Base-by-base conservation (phyloP, 2,329 filamentous ascomycete species). In the Beauveria pseudobassiana region DNA sequence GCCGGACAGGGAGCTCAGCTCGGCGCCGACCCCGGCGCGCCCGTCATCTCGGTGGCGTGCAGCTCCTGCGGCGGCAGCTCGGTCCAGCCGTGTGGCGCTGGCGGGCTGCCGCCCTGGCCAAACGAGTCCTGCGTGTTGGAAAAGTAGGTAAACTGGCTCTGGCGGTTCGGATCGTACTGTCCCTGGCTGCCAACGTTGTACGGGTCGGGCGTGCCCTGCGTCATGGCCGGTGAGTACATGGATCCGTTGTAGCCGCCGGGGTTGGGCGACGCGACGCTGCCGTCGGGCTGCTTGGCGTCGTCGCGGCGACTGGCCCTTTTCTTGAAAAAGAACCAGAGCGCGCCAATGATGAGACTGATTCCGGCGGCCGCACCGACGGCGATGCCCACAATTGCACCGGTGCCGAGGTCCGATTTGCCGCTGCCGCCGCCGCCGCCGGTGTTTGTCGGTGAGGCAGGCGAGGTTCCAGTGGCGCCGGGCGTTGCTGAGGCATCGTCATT, bases 341-440 rank as follows among this genome's bases (percentile, higher is more conserved):
- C 16, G 28, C 40, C 58, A 16, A 52, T 52, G 20, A 61, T 20
- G 34, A 53, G 28, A 18, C 26, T 43, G 30, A 61, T 8, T 22
- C 58, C 58, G n/a, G 58, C 58, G 1, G 43, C 9, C 8, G 28
- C 50, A 43, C 58, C 58, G 5, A 61, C 22, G 20, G n/a, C 43
- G 43, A 61, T 61, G 28, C 58, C 58, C 4, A 43, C 58, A 49
- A 61, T 61, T 14, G 58, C 58, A 20, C 58, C 58, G 26, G 42
- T 30, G 16, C 50, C 58, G 20, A 61, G 58, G 20, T 22, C 42
- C 18, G 58, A 54, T 9, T 34, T 38, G 50, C 42, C 34, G 26
- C 26, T 18, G 26, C 10, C n/a, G 18, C 30, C 9, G 30, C n/a
- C 9, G 30, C 20, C n/a, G n/a, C 56, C 22, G n/a, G 38, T 20